Percentiles rank a stretch among this genome's conserved stretches.
phyloP scores from a whole-genome alignment of 495 filamentous ascomycete genomes.

The Apiosordaria backusii region DNA sequence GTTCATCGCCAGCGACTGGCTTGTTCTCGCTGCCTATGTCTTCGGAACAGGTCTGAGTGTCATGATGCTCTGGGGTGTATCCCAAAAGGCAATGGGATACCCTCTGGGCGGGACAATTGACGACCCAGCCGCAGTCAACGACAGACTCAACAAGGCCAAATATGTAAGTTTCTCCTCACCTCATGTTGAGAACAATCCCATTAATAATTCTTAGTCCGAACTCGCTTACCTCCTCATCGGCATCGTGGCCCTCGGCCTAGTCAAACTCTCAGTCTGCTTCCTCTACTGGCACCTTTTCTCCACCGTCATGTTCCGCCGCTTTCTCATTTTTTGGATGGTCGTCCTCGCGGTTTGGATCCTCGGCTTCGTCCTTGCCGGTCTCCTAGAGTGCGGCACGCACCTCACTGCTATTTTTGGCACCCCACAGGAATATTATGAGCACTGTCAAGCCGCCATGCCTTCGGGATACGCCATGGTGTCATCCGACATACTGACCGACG shows the following conservation, averaged over 20 bases:
- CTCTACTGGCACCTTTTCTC: constrained; percentile 27
- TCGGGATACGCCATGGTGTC: constrained; percentile 20
- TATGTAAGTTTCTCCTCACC: constrained; percentile 5
- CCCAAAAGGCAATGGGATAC: constrained; percentile 9
- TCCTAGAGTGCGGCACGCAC: constrained; percentile 18
- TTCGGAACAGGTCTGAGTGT: constrained; percentile 13
- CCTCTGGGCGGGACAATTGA: constrained; percentile 10
- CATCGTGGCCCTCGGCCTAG: constrained; percentile 11
- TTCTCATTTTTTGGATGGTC: constrained; percentile 23
- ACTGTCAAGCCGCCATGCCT: constrained; percentile 10
- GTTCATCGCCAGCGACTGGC: constrained; percentile 16
- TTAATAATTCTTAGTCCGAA: background rate
- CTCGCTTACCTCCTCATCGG: constrained; percentile 12
- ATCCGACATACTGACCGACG: constrained; percentile 20
- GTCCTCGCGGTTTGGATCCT: constrained; percentile 13
- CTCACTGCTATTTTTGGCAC: constrained; percentile 13
- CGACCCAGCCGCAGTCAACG: constrained; percentile 10
- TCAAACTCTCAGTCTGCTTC: constrained; percentile 19
- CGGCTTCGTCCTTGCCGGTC: constrained; percentile 12
- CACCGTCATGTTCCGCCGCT: constrained; percentile 16
- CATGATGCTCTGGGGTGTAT: constrained; percentile 15
- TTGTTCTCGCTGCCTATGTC: constrained; percentile 11
- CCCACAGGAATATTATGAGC: constrained; percentile 9
- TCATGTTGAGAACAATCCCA: constrained; percentile 1
- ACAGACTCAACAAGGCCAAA: constrained; percentile 14